These are phyloP conservation scores for Lophiotrema nucula DNA, from an alignment of 495 filamentous ascomycete genomes.

Conservation along the genomic window DNA sequence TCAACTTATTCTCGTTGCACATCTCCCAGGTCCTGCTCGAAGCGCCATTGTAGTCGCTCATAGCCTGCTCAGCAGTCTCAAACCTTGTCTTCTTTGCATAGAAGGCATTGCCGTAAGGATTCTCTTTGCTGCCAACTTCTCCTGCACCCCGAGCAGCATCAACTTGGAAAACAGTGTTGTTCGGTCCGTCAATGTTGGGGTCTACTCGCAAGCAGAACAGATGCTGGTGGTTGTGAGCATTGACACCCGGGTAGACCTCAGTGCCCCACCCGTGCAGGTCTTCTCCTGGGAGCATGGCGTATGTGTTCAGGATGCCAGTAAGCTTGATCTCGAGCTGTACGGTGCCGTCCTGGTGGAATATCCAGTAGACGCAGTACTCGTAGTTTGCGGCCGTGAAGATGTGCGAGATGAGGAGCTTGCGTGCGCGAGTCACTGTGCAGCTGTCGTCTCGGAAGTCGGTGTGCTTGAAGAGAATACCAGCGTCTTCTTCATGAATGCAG, in stretches of 20 bases:
- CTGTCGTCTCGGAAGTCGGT: slow-evolving; percentile 91
- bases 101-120: slow-evolving; percentile 93
- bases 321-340: slow-evolving; percentile 94
- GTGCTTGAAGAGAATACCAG: slow-evolving; percentile 93
- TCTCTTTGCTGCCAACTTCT: slow-evolving; percentile 75
- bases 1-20: slow-evolving; percentile 76
- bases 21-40: slow-evolving; percentile 91
- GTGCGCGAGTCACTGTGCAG: slow-evolving; percentile 78
- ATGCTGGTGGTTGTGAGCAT: slow-evolving; percentile 89
- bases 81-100: slow-evolving; percentile 85
- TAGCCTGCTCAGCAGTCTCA: slow-evolving; percentile 66
- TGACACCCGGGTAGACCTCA: slow-evolving; percentile 86
- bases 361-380: slow-evolving; percentile 94
- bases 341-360: slow-evolving; percentile 91
- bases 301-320: slow-evolving; percentile 94
- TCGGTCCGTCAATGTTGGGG: slow-evolving; percentile 81
- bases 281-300: slow-evolving; percentile 78
- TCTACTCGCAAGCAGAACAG: slow-evolving; percentile 91
- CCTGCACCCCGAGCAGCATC: slow-evolving; percentile 67
- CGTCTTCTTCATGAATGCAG: slow-evolving; percentile 95
- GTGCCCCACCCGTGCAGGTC: slow-evolving; percentile 89
- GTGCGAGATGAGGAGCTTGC: slow-evolving; percentile 86
- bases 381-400: slow-evolving; percentile 98
- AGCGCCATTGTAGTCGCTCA: slow-evolving; percentile 76
- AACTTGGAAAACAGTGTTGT: slow-evolving; percentile 82